These are phyloP conservation scores for Serendipita sp. DNA, from an alignment of 768 basidiomycete species.

Conservation along the genomic window DNA sequence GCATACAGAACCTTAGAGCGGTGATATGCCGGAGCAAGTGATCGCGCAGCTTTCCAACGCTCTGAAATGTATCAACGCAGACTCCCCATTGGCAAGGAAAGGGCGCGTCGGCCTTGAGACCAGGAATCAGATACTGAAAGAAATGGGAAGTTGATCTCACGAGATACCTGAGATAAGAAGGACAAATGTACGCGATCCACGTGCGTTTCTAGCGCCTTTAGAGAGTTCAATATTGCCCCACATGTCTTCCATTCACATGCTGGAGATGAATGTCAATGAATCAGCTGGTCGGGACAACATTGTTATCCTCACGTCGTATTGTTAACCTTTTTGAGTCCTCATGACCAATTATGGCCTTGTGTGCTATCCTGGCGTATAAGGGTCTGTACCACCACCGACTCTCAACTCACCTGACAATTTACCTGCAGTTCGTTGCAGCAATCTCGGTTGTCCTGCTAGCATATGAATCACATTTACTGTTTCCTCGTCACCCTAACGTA, in stretches of 20 bases:
- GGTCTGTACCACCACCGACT: neutral
- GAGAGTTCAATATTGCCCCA: neutral
- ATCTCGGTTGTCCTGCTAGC: neutral
- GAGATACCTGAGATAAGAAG: conserved; percentile 19
- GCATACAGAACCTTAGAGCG: conserved; percentile 30
- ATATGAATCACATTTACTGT: neutral
- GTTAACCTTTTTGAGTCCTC: neutral
- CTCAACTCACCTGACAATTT: neutral
- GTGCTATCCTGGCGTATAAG: neutral
- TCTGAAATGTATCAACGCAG: conserved; percentile 33
- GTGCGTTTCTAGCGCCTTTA: neutral
- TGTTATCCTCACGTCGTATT: neutral
- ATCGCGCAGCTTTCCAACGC: conserved; percentile 22
- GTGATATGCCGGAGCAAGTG: conserved; percentile 43
- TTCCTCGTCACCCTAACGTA: neutral
- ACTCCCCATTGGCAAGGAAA: conserved; percentile 37
- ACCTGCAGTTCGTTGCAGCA: neutral
- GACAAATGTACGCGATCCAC: conserved; percentile 13
- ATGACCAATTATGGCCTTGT: neutral
- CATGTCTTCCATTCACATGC: neutral
- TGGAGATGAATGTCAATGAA: neutral
- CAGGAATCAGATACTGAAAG: too few species aligned
- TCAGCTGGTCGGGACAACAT: neutral
- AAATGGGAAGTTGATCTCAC: conserved; percentile 15
- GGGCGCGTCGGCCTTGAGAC: too few species aligned